Base-by-base conservation (phyloP, 1,139 yeast species). In the Candida sojae region DNA sequence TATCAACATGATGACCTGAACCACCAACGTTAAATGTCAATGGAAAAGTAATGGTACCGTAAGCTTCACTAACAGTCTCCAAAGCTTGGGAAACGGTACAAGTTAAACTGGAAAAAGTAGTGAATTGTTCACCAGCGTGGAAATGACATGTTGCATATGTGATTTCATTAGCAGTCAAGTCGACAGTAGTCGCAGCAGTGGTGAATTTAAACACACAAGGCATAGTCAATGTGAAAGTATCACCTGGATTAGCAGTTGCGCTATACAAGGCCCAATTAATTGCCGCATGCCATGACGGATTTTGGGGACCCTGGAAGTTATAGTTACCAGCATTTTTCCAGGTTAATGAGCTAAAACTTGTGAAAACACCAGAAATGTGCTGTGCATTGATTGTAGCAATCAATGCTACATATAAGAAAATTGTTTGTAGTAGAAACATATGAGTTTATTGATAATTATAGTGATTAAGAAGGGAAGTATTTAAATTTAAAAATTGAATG, bases 11-110 rank as follows among this genome's bases (percentile, higher is more conserved):
- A 36, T 2, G 45, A 39, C 57, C 64, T 10, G 64, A 55, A 6
- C 53, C 52, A 39, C 75, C 75, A 31, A 54, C 49, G 47, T 64
- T 63, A 50, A 67, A 70, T 1, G 63, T 48, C 23, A 69, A 36
- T 3, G 73, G 71, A 34, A 70, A 57, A 6, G 48, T 44, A 6
- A 65, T 52, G 3, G 60, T 43, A 9, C 56, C 56, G 12, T 17
- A 7, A 23, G 51, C 52, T 13, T 17, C 9, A 4, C 39, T 30
- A 2, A 17, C 17, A 2, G 50, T 5, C 10, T 33, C 36, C 5
- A 57, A 50, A 12, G 42, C 40, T 1, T 57, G 3, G 0, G 34
- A 42, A 11, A 57, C 67, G 1, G 58, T 58, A 65, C 75, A 70
- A 4, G 47, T 48, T 12, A 70, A 43, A 30, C 56, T 46, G 1